These are phyloP conservation scores for Drosera spatulata DNA, from an alignment of 179 eudicot species.

Conservation along the genomic window DNA sequence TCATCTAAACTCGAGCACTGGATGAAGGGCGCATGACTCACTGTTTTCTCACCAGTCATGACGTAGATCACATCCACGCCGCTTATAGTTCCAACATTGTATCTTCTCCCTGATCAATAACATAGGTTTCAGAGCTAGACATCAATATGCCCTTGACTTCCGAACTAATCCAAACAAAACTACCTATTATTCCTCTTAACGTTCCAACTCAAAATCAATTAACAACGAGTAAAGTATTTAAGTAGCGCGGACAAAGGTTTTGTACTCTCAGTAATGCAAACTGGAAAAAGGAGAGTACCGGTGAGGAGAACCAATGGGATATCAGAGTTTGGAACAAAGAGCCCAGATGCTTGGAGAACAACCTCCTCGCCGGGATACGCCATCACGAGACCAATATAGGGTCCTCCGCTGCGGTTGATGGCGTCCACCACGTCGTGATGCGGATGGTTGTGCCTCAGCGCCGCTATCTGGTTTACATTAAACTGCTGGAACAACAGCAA, in stretches of 20 bases:
- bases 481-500: constrained; percentile 7
- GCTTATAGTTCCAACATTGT: constrained; percentile 42
- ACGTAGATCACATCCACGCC: constrained; percentile 45
- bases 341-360: constrained; percentile 27
- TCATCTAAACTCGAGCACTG: not conserved
- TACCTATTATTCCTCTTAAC: not conserved
- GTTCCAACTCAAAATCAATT: no score
- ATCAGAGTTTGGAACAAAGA: constrained; percentile 29
- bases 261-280: no score
- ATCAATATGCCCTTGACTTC: no score
- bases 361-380: constrained; percentile 33
- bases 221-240: no score
- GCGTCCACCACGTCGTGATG: constrained; percentile 23
- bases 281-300: constrained; percentile 17
- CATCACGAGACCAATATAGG: constrained; percentile 38
- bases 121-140: no score
- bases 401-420: constrained; percentile 24
- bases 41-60: constrained; percentile 43
- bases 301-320: constrained; percentile 26
- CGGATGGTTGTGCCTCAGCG: constrained; percentile 32
- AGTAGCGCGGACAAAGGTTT: no score
- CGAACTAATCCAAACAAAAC: no score
- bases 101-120: constrained; percentile 31
- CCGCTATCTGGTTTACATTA: constrained; percentile 1
- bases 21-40: constrained; percentile 15